These are phyloP conservation scores for Eucalyptus victrix DNA, from an alignment of 345 rosid genomes.

Conservation along the genomic window DNA sequence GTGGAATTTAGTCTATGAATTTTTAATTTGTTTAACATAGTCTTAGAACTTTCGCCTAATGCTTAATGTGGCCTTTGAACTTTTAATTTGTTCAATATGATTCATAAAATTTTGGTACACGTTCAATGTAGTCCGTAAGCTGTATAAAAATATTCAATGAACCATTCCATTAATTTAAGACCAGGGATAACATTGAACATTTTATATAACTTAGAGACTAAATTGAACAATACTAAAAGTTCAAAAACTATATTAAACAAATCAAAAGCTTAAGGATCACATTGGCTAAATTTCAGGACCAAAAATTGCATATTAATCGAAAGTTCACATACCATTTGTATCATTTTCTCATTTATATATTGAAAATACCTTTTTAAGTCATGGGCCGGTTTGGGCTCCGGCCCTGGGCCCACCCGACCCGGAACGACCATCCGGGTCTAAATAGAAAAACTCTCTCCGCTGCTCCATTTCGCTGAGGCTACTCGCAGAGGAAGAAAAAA, in stretches of 20 bases:
- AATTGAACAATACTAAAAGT: neutral
- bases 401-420: neutral
- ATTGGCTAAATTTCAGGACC: rapidly evolving
- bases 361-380: neutral
- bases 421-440: neutral
- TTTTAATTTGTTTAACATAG: neutral
- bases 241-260: rapidly evolving
- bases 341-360: neutral
- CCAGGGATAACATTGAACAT: rapidly evolving
- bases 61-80: rapidly evolving
- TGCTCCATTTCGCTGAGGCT: neutral
- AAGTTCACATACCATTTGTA: rapidly evolving
- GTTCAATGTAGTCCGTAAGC: rapidly evolving
- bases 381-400: neutral
- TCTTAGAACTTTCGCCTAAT: rapidly evolving
- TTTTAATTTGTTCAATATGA: neutral
- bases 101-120: rapidly evolving
- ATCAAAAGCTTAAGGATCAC: rapidly evolving
- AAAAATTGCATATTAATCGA: too few relatives aligned
- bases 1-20: rapidly evolving
- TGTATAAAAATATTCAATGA: neutral
- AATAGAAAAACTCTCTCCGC: neutral
- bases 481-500: neutral
- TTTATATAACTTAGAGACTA: too few relatives aligned
- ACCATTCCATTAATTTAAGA: neutral